Evolutionary conservation across 2,329 filamentous ascomycete species (phyloP).

Genomic region (Monilinia polystroma): DNA sequence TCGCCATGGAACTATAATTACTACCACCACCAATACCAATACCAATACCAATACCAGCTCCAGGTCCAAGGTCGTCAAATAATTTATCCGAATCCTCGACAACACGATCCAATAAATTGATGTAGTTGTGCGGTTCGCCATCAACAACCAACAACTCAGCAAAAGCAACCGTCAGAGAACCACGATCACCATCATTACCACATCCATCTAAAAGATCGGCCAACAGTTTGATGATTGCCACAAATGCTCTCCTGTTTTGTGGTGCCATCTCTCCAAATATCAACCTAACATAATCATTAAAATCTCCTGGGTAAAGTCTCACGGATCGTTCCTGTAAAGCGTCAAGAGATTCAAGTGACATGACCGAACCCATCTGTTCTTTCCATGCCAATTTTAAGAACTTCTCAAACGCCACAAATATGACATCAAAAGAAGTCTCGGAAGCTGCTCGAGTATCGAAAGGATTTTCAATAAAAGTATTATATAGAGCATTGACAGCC

Average conservation of each 20-base stretch:
- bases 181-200: slow-evolving; percentile 85
- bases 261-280: slow-evolving; percentile 66
- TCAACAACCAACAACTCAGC: slow-evolving; percentile 80
- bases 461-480: slow-evolving; percentile 79
- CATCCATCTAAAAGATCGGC: slow-evolving; percentile 87
- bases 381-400: slow-evolving; percentile 87
- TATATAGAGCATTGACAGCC: slow-evolving; percentile 85
- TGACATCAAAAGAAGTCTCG: slow-evolving; percentile 75
- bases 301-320: slow-evolving; percentile 69
- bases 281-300: slow-evolving; percentile 65
- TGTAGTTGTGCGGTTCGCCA: slow-evolving; percentile 75
- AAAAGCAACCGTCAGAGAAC: slow-evolving; percentile 84
- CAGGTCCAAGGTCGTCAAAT: slow-evolving; percentile 63
- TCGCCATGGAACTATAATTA: slow-evolving; percentile 36
- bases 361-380: slow-evolving; percentile 81
- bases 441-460: slow-evolving; percentile 72
- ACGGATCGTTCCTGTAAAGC: slow-evolving; percentile 69
- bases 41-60: slow-evolving; percentile 30
- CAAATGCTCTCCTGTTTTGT: slow-evolving; percentile 74
- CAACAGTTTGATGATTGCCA: slow-evolving; percentile 78
- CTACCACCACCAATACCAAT: slow-evolving; percentile 29
- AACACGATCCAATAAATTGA: slow-evolving; percentile 82
- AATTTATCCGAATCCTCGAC: slow-evolving; percentile 87
- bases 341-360: slow-evolving; percentile 69
- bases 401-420: slow-evolving; percentile 92